Evolutionary conservation across 768 basidiomycete species (phyloP).

Genomic region (Tricholoma hemisulphureum): DNA sequence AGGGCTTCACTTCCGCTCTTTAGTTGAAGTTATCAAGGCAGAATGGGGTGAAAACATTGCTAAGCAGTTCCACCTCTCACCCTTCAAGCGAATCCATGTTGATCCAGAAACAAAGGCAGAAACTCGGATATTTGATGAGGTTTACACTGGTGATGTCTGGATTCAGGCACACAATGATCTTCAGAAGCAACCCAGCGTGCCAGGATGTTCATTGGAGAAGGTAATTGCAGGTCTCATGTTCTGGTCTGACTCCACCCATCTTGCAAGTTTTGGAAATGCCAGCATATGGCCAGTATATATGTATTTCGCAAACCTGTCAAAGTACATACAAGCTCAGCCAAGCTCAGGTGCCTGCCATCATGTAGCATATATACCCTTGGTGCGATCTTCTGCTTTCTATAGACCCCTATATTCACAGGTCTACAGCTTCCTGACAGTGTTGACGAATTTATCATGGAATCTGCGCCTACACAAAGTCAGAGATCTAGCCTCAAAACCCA

Average conservation of each 20-base stretch:
- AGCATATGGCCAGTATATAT: neutral
- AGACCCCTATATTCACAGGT: neutral
- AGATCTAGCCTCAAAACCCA: neutral
- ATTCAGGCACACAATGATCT: neutral
- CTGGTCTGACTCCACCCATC: neutral
- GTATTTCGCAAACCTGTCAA: neutral
- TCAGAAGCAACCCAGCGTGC: neutral
- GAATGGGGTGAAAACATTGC: neutral
- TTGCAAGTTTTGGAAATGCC: neutral
- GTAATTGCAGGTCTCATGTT: too few relatives aligned
- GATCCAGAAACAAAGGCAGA: neutral
- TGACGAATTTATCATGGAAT: constrained; percentile 19
- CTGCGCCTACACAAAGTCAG: constrained; percentile 5
- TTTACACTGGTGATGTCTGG: neutral
- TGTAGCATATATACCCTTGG: neutral
- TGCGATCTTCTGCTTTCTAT: neutral
- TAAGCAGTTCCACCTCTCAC: neutral
- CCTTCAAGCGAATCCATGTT: neutral
- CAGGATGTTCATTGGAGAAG: neutral
- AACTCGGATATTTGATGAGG: neutral
- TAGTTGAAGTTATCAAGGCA: too few relatives aligned
- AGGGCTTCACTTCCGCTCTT: too few relatives aligned
- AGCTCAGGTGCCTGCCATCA: neutral
- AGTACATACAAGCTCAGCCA: neutral
- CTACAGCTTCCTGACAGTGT: constrained; percentile 28